These are phyloP conservation scores for Cunninghamia lanceolata DNA, from an alignment of 75 land plant species.

Conservation along the genomic window DNA sequence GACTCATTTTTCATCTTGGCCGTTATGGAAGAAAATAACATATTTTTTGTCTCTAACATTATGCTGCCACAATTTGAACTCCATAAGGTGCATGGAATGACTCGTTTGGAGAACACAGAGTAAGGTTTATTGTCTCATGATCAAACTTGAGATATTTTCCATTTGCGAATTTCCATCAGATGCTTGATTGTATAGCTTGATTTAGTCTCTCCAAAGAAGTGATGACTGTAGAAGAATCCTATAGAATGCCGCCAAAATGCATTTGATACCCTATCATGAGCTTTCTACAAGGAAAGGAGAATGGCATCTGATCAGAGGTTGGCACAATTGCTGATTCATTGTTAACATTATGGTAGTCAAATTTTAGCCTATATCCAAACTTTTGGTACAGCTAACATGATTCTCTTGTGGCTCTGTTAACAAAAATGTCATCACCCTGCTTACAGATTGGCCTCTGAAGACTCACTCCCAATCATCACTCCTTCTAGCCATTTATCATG, in stretches of 20 bases:
- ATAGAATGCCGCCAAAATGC: background rate
- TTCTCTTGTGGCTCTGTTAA: background rate
- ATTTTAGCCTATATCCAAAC: background rate
- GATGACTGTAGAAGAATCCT: background rate
- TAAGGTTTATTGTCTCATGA: background rate
- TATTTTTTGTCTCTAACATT: background rate
- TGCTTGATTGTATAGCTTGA: background rate
- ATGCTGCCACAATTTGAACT: background rate
- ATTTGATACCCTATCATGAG: background rate
- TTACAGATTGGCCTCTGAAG: slow-evolving; percentile 5
- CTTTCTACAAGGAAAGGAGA: background rate
- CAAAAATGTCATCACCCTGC: background rate
- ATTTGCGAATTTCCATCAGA: background rate
- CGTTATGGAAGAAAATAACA: background rate
- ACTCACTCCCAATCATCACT: background rate
- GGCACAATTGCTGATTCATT: background rate
- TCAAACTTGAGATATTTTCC: background rate
- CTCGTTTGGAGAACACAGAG: background rate
- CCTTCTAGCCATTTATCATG: background rate
- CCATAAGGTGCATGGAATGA: background rate
- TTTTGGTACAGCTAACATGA: background rate
- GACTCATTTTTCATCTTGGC: background rate
- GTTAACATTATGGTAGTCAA: background rate
- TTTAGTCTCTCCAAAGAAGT: background rate
- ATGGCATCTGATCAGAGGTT: background rate